Base-by-base conservation (phyloP, 2,329 filamentous ascomycete species). In the Penicillium crustosum region DNA sequence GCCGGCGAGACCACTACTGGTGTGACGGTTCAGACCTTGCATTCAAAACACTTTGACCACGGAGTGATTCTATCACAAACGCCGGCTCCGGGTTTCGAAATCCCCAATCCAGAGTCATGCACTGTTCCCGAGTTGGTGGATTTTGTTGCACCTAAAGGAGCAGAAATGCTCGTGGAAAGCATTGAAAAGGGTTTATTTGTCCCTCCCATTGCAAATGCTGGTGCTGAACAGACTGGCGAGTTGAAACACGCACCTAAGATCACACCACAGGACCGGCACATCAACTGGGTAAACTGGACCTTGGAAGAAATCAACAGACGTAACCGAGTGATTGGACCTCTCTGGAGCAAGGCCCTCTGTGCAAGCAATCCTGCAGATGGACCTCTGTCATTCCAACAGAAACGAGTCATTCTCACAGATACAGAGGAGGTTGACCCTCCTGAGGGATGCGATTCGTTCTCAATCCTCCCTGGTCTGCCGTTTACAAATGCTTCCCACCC, bases 21-120 rank as follows among this genome's bases (percentile, higher is more conserved):
- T 25, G 83, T 97, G 23, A 89, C 90, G 0, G 79, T 99, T 27
- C 94, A 99, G 74, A 97, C 93, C 0, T 82, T 99, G 38, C 86
- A 97, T 72, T 82, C 86, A 2, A 76, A 78, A 17, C 76, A 81
- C 47, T 97, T 97, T 71, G 94, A 99, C 73, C 85, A 86, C 59
- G 94, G 94, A 29, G 74, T 79, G 2, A 82, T 97, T 10, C 80
- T 99, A 27, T 81, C 84, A 17, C 92, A 95, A 74, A 88, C 86
- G 0, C 81, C 83, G 0, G 57, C 69, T 0, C 86, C 86, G 0
- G 86, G 85, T 2, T 68, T 85, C 4, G 61, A 68, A 1, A 78
- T 91, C 33, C 76, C 76, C 23, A 76, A 84, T 29, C 77, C 79
- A 0, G 65, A 73, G 0, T 67, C 68, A 23, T 81, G 78, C 58